Base-by-base conservation (phyloP, 1,139 yeast genomes). In the Zygosaccharomyces pseudobailii region DNA sequence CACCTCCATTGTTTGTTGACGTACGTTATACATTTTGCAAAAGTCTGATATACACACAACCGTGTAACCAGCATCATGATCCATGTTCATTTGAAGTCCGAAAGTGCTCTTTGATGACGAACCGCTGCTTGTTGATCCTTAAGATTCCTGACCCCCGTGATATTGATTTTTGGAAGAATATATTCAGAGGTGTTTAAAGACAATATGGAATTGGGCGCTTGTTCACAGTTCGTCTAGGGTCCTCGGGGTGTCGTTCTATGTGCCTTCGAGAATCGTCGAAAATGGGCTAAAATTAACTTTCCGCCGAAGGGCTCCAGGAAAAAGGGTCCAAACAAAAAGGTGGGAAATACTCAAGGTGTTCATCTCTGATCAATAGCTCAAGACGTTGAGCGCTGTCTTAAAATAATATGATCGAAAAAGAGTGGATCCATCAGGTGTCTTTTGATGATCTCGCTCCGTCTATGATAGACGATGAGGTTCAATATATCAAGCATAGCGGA, bases 401-500 rank as follows among this genome's bases (percentile, higher is more conserved):
- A 20, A 23, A 19, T 5, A 13, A 28, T 25, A 31, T 38, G 36
- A 13, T 32, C 13, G 32, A 34, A 23, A 34, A 41, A 6, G 47
- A 41, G 17, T 62, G 56, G 42, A 49, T 52, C 23, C 55, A 53
- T 19, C 65, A 61, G 43, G 64, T 64, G 9, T 63, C 67, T 17
- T 64, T 64, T 38, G 65, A 64, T 48, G 66, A 64, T 47, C 47
- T 64, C n/a, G 50, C 65, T n/a, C 67, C 68, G 6, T 45, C 61
- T 5, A 46, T 63, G 36, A 48, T 55, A 2, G 67, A 64, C 40
- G 65, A 61, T 34, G 62, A 63, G 50, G 58, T 53, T 5, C 52
- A 47, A 19, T 42, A 50, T 8, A 40, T 56, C 33, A 59, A 56
- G 42, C 47, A 55, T 10, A 50, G 52, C 21, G 52, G 53, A 27